phyloP scores from a whole-genome alignment of 352 stramenopile species.

The Thalassiosira mediterranea region DNA sequence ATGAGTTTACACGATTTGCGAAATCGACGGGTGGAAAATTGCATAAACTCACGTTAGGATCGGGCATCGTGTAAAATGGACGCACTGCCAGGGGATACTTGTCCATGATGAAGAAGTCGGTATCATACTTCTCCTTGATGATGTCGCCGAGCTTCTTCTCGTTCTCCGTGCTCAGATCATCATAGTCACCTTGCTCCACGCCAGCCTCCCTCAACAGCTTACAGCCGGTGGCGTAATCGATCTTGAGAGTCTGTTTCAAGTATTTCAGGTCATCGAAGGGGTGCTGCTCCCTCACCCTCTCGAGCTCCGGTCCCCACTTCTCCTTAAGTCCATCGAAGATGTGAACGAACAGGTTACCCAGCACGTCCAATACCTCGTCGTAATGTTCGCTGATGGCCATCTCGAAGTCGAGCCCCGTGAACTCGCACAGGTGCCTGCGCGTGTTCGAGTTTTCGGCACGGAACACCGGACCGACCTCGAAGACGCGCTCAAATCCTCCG shows the following conservation, averaged over 20 bases:
- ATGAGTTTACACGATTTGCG: background rate
- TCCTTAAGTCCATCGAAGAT: slow-evolving; percentile 98
- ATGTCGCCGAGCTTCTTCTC: slow-evolving; percentile 92
- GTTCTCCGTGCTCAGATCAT: slow-evolving; percentile 95
- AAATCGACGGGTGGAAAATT: background rate
- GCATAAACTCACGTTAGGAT: slow-evolving; percentile 85
- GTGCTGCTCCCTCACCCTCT: slow-evolving; percentile 95
- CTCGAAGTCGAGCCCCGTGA: slow-evolving; percentile 99
- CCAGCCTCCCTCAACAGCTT: slow-evolving; percentile 77
- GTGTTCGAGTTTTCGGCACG: slow-evolving; percentile 99
- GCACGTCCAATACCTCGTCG: slow-evolving; percentile 97
- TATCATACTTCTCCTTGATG: slow-evolving; percentile 98
- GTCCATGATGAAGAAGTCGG: slow-evolving; percentile 99
- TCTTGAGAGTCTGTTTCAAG: slow-evolving; percentile 78
- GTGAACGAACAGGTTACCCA: slow-evolving; percentile 98
- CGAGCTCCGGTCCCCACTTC: slow-evolving; percentile 92
- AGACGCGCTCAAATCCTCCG: slow-evolving; percentile 97
- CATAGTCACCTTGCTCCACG: slow-evolving; percentile 80
- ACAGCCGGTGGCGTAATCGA: slow-evolving; percentile 82
- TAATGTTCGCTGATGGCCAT: slow-evolving; percentile 99
- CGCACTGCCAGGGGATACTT: slow-evolving; percentile 98
- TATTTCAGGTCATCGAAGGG: slow-evolving; percentile 94
- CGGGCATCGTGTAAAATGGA: slow-evolving; percentile 99
- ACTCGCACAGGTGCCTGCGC: slow-evolving; percentile 98
- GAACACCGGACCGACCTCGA: slow-evolving; percentile 96